These are phyloP conservation scores for Pestalotiopsis sp. DNA, from an alignment of 2,329 filamentous ascomycete species.

Conservation along the genomic window DNA sequence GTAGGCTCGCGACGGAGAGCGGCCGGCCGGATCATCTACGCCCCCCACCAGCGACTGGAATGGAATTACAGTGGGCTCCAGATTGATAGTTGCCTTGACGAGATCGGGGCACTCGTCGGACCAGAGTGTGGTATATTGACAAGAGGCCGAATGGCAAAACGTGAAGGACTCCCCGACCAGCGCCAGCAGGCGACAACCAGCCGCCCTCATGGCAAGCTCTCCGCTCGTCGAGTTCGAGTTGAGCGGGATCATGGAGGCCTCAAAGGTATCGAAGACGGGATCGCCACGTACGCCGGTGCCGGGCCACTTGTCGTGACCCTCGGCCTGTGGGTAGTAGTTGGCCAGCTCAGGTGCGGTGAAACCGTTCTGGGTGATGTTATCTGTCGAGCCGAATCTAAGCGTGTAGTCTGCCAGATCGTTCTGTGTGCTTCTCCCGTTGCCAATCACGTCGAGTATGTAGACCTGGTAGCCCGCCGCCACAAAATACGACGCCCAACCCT, in stretches of 20 bases:
- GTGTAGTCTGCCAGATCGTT: slow-evolving; percentile 23
- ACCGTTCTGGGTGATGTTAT: slow-evolving; percentile 24
- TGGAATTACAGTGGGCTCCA: slow-evolving; percentile 12
- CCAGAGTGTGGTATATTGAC: slow-evolving; percentile 9
- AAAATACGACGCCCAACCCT: slow-evolving; percentile 51
- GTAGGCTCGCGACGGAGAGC: slow-evolving; percentile 7
- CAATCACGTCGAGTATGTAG: slow-evolving; percentile 39
- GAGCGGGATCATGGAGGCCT: slow-evolving; percentile 11
- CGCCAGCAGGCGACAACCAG: slow-evolving; percentile 8
- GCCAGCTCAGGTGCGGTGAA: slow-evolving; percentile 26
- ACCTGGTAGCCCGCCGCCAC: slow-evolving; percentile 45
- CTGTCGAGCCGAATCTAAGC: slow-evolving; percentile 22
- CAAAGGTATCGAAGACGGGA: slow-evolving; percentile 14
- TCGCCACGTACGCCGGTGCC: slow-evolving; percentile 9
- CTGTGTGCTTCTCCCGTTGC: slow-evolving; percentile 23
- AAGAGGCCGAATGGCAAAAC: slow-evolving; percentile 12
- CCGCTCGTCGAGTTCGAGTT: slow-evolving; percentile 11
- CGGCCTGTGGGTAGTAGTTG: slow-evolving; percentile 34
- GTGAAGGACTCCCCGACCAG: slow-evolving; percentile 9
- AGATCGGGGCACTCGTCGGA: slow-evolving; percentile 13
- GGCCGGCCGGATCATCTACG: slow-evolving; percentile 2
- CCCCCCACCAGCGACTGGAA: slow-evolving; percentile 13
- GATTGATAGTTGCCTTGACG: slow-evolving; percentile 10
- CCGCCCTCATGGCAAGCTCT: slow-evolving; percentile 14
- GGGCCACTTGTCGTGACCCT: slow-evolving; percentile 41